phyloP scores from a whole-genome alignment of 1,139 yeast species.

The Nakaseomyces kungkrabaensis region DNA sequence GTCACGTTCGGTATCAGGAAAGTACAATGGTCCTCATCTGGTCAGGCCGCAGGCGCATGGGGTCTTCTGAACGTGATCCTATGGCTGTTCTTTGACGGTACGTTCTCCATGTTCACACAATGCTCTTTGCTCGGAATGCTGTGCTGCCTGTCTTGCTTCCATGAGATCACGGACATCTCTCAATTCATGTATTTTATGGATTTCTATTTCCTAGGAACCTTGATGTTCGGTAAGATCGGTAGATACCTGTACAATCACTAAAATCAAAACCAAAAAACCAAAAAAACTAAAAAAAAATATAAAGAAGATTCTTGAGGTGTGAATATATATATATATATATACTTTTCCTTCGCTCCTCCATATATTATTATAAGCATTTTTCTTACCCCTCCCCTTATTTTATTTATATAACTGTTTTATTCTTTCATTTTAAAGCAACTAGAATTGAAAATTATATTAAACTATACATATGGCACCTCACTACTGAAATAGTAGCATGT shows the following conservation, averaged over 20 bases:
- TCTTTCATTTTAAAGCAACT: too few relatives aligned
- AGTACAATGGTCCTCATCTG: slow-evolving; percentile 66
- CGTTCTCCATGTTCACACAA: slow-evolving; percentile 53
- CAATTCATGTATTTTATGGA: slow-evolving; percentile 27
- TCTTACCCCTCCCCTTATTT: too few relatives aligned
- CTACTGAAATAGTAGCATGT: neutral
- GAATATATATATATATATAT: too few relatives aligned
- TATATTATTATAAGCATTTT: too few relatives aligned
- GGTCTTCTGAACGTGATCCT: slow-evolving; percentile 64
- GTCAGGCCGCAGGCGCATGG: slow-evolving; percentile 72
- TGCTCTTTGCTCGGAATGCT: slow-evolving; percentile 36
- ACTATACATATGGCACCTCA: too few relatives aligned
- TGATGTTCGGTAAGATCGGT: slow-evolving; percentile 65
- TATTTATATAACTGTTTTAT: too few relatives aligned
- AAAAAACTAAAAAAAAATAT: neutral
- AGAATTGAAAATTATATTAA: too few relatives aligned
- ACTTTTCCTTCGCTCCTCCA: too few relatives aligned
- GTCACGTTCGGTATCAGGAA: slow-evolving; percentile 75
- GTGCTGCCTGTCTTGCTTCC: slow-evolving; percentile 32
- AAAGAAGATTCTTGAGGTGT: too few relatives aligned
- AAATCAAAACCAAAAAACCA: neutral
- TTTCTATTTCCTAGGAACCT: slow-evolving; percentile 58
- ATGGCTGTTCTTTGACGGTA: slow-evolving; percentile 74
- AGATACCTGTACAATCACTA: slow-evolving; percentile 32
- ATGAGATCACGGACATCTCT: slow-evolving; percentile 18